These are phyloP conservation scores for Glutinoglossum americanum DNA, from an alignment of 495 filamentous ascomycete genomes.

Conservation along the genomic window DNA sequence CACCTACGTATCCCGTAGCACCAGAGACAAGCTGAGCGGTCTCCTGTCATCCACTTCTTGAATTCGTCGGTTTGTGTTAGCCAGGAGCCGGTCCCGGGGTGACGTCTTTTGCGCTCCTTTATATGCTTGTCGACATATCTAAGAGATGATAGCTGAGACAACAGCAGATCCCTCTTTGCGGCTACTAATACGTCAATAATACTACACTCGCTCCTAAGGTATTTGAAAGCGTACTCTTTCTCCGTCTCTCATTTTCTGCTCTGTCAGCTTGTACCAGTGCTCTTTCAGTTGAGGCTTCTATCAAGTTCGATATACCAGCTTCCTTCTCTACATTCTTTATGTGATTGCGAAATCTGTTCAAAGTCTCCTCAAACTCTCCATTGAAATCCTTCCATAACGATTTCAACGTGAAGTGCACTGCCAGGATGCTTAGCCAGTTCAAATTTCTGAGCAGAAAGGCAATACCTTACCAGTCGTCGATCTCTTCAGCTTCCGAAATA, in stretches of 20 bases:
- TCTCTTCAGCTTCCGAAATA: slow-evolving; percentile 12
- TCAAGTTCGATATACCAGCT: slow-evolving; percentile 10
- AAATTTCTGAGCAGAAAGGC: not conserved
- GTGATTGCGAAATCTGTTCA: slow-evolving; percentile 9
- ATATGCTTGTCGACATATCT: slow-evolving; percentile 6
- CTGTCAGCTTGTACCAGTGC: slow-evolving; percentile 1
- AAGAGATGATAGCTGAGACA: slow-evolving; percentile 5
- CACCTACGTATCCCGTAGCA: slow-evolving; percentile 12
- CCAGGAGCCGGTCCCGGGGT: slow-evolving; percentile 8
- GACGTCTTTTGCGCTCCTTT: slow-evolving; percentile 4
- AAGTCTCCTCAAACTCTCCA: slow-evolving; percentile 7
- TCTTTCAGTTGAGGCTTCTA: slow-evolving; percentile 10
- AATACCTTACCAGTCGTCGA: not conserved
- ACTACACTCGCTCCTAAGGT: not conserved
- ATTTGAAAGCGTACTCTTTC: not conserved
- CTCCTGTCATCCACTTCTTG: slow-evolving; percentile 3
- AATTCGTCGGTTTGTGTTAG: slow-evolving; percentile 2
- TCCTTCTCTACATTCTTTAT: slow-evolving; percentile 11
- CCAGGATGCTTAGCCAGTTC: not conserved
- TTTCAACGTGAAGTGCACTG: slow-evolving; percentile 1
- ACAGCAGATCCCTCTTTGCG: slow-evolving; percentile 2
- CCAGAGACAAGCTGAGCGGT: slow-evolving; percentile 5
- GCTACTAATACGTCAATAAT: slow-evolving; percentile 4
- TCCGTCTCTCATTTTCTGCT: not conserved
- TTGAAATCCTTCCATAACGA: slow-evolving; percentile 11